phyloP scores from a whole-genome alignment of 2,329 filamentous ascomycete species.

The Colletotrichum phormii region DNA sequence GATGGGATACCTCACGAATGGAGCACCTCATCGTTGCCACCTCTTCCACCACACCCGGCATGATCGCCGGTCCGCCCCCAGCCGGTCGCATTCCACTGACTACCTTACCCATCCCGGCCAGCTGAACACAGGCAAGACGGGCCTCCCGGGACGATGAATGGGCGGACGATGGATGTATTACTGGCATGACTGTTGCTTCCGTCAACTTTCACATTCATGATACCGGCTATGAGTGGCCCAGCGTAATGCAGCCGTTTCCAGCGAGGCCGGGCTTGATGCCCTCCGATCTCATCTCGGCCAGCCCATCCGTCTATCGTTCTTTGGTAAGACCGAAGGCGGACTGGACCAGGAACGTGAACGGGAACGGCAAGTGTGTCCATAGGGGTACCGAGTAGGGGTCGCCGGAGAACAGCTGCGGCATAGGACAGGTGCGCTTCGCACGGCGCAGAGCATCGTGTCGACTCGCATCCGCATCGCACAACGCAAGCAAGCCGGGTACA shows the following conservation, averaged over 20 bases:
- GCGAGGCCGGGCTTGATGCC: neutral
- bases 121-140: constrained; percentile 28
- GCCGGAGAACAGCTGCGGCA: constrained; percentile 1
- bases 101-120: constrained; percentile 10
- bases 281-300: neutral
- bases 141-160: constrained; percentile 1
- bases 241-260: constrained; percentile 23
- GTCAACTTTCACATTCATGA: neutral
- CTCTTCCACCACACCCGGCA: neutral
- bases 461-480: constrained; percentile 33
- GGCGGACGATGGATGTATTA: neutral
- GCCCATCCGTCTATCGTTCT: neutral
- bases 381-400: neutral
- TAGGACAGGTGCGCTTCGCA: neutral
- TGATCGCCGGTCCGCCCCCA: constrained; percentile 24
- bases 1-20: neutral
- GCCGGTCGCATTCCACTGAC: constrained; percentile 12
- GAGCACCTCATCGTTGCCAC: neutral
- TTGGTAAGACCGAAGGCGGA: constrained; percentile 8
- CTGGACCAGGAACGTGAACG: neutral
- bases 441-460: neutral
- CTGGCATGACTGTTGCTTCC: constrained; percentile 20
- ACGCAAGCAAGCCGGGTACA: constrained; percentile 14
- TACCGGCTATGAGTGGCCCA: neutral
- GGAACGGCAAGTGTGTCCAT: neutral